Conservation (phyloP, 2,329 filamentous ascomycete genomes). For the Fusarium pseudograminearum region DNA sequence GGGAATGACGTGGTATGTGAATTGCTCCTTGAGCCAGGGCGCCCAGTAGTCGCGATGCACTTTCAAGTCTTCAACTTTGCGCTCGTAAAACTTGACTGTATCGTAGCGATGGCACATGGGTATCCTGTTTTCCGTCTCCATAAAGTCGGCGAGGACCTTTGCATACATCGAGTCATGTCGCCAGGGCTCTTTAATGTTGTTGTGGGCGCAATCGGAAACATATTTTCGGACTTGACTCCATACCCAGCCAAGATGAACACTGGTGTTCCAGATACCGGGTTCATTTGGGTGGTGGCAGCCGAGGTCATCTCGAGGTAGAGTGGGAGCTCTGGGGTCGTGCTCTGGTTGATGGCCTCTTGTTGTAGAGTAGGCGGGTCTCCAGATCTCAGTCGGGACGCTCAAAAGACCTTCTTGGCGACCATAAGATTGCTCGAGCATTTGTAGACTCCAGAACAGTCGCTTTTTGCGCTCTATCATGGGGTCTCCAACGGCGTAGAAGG, state of each 20-base stretch:
- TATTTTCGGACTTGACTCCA: conserved; percentile 62
- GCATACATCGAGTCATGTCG: conserved; percentile 64
- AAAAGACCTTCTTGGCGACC: conserved; percentile 60
- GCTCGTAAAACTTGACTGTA: conserved; percentile 64
- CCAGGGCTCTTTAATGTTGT: conserved; percentile 63
- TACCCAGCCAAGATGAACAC: conserved; percentile 63
- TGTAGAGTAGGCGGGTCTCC: conserved; percentile 53
- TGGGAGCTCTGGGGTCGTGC: conserved; percentile 53
- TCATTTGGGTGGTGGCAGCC: conserved; percentile 56
- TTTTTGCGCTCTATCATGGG: conserved; percentile 59
- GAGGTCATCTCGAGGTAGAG: conserved; percentile 58
- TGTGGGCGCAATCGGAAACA: conserved; percentile 61
- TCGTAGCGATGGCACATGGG: conserved; percentile 65
- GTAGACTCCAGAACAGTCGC: conserved; percentile 64
- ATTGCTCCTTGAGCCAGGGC: conserved; percentile 65
- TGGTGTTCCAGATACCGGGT: conserved; percentile 63
- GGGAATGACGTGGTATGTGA: conserved; percentile 64
- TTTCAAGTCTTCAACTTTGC: conserved; percentile 59
- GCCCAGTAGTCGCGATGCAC: conserved; percentile 62
- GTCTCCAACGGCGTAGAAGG: conserved; percentile 54
- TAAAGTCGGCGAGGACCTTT: conserved; percentile 63
- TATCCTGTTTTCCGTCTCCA: conserved; percentile 62
- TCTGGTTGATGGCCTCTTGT: conserved; percentile 43
- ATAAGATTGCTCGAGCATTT: conserved; percentile 63
- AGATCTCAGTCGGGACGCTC: conserved; percentile 56